Evolutionary conservation across 176 grass and related monocot species (phyloP).

Genomic region (Elymus sibiricus): DNA sequence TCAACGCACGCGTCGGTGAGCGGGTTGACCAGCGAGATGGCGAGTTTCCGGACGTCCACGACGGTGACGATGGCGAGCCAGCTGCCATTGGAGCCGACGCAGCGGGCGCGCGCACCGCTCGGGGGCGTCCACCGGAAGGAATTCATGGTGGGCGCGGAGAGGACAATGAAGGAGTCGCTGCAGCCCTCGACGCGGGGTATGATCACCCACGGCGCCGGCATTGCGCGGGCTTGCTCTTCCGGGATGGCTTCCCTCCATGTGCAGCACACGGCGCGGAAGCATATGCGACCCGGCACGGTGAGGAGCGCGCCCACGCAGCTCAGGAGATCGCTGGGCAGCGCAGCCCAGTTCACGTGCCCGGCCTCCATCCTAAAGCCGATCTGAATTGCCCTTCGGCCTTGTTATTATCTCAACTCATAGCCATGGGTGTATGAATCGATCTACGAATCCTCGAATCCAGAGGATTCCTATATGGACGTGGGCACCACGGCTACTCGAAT

Average conservation of each 20-base stretch:
- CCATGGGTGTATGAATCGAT: neutral
- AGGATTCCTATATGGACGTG: neutral
- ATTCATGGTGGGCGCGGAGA: conserved; percentile 2
- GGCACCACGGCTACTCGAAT: too few relatives aligned
- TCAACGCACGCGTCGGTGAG: neutral
- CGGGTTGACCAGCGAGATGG: neutral
- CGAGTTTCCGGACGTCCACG: neutral
- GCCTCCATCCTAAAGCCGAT: neutral
- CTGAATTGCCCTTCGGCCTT: neutral
- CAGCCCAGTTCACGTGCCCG: neutral
- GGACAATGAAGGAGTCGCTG: neutral
- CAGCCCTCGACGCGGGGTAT: neutral
- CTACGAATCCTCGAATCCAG: too few relatives aligned
- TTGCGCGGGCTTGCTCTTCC: neutral
- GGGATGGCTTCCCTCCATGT: neutral
- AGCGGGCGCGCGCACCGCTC: neutral
- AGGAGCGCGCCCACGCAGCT: neutral
- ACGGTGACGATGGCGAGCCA: conserved; percentile 10
- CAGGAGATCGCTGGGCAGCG: neutral
- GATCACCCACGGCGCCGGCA: conserved; percentile 26
- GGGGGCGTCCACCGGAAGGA: neutral
- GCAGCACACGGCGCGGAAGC: conserved; percentile 17
- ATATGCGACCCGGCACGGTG: neutral
- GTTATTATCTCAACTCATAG: neutral
- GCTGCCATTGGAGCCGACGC: conserved; percentile 13